A percentile compares a stretch with the other conserved stretches of the same genome.
Conservation (phyloP, 2,329 filamentous ascomycete species). For the Cytospora mali region DNA sequence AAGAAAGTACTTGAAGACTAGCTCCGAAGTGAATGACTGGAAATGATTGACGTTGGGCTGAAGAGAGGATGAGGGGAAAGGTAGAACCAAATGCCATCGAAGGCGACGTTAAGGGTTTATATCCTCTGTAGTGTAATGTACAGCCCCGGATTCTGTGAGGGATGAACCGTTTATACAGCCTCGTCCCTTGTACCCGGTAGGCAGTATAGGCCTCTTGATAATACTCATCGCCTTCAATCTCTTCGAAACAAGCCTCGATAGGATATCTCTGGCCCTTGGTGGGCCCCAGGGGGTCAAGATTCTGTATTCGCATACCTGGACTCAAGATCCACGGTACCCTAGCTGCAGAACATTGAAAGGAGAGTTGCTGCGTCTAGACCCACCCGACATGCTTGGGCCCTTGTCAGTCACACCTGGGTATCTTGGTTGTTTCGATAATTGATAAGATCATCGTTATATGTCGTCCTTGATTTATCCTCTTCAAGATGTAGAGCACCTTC, state of each 20-base stretch:
- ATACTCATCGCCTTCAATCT: conserved; percentile 19
- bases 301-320: no score
- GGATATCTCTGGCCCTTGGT: conserved; percentile 11
- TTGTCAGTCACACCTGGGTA: background rate
- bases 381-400: conserved; percentile 2
- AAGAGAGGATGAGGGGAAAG: conserved; percentile 23
- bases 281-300: conserved; percentile 2
- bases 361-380: conserved; percentile 6
- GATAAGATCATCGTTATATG: background rate
- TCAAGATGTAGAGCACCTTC: no score
- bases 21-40: conserved; percentile 28
- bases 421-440: background rate
- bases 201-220: background rate
- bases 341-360: conserved; percentile 7
- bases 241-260: conserved; percentile 25
- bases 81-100: background rate
- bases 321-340: no score
- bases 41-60: conserved; percentile 20
- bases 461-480: background rate
- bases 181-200: conserved; percentile 3
- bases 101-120: conserved; percentile 18
- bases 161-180: background rate
- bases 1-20: conserved; percentile 28
- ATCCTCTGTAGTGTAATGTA: background rate
- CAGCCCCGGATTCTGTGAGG: no score